These are phyloP conservation scores for Amaranthus cruentus DNA, from an alignment of 148 eudicot species.

Conservation along the genomic window DNA sequence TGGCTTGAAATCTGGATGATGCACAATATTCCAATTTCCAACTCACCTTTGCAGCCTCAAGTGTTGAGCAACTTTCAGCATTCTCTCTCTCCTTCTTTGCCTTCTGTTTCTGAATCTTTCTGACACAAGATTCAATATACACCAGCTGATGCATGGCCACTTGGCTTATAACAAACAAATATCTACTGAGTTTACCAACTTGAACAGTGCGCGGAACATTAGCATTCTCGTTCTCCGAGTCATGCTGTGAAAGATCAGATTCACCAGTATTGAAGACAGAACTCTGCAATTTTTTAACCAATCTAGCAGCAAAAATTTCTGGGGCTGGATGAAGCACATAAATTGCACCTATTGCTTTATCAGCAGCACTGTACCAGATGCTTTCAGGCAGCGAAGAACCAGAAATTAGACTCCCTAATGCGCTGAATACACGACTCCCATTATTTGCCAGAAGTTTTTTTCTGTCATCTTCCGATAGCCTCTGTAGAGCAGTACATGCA, in stretches of 20 bases:
- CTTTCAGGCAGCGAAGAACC: conserved; percentile 77
- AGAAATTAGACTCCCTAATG: conserved; percentile 60
- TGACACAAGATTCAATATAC: conserved; percentile 78
- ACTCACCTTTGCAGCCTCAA: conserved; percentile 55
- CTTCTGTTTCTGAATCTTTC: conserved; percentile 77
- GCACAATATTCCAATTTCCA: conserved; percentile 10
- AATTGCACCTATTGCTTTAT: conserved; percentile 79
- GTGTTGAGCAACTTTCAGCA: conserved; percentile 26
- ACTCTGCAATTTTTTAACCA: conserved; percentile 55
- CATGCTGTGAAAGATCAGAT: conserved; percentile 40
- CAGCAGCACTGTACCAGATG: conserved; percentile 89
- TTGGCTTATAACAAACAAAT: conserved; percentile 68
- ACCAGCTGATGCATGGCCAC: conserved; percentile 91
- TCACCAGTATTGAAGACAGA: conserved; percentile 50
- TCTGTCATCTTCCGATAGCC: conserved; percentile 82
- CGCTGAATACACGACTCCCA: conserved; percentile 62
- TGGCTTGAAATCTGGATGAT: background rate
- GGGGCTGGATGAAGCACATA: conserved; percentile 88
- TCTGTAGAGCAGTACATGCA: conserved; percentile 82
- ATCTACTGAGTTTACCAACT: conserved; percentile 77
- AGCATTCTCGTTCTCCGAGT: conserved; percentile 28
- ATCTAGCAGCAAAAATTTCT: conserved; percentile 63
- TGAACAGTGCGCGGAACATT: conserved; percentile 50
- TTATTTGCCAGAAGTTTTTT: conserved; percentile 59
- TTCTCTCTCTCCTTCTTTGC: conserved; percentile 59